Base-by-base conservation (phyloP, 495 filamentous ascomycete species). In the Aspergillus affinis region DNA sequence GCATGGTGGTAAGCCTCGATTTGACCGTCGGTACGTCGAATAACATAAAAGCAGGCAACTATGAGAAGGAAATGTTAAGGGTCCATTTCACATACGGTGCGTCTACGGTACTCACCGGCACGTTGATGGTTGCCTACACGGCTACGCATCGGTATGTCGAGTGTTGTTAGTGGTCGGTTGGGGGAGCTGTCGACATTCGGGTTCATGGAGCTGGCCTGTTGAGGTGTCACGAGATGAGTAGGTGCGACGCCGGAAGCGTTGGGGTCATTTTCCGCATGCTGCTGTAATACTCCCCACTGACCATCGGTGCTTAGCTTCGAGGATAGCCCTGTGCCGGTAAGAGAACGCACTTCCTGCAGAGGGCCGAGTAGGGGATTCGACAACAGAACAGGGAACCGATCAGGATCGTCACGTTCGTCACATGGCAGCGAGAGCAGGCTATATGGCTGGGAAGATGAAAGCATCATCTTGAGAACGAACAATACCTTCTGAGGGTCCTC, bases 11-110 rank as follows among this genome's bases (percentile, higher is more conserved):
- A 50, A 6, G 12, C 20, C 20, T 20, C 26, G 4, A 12, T 13
- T 4, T 50, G 20, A 3, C 19, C 48, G 19, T 21, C 20, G 48
- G 10, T 26, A 10, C 48, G 48, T 15, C 9, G 26, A 4, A 27
- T 23, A 23, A 50, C 48, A 12, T 50, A 50, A 50, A 50, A 50
- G 17, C 48, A 50, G 20, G 48, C 48, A 23, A 50, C 48, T 50
- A 50, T 32, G 29, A 36, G 32, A 9, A 36, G 10, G 36, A 4
- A 41, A 41, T 0, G 36, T 41, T 15, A 41, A 41, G 36, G 36
- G 1, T 2, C 36, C 13, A 41, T 41, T 41, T 41, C 36, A 41
- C 12, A 41, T 15, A 17, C 36, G 29, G 36, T 41, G 12, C 36
- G 12, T 41, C 36, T 41, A 41, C 36, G 36, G 36, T 41, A 41